Base-by-base conservation (phyloP, 1,139 yeast genomes). In the Pichia sp. region DNA sequence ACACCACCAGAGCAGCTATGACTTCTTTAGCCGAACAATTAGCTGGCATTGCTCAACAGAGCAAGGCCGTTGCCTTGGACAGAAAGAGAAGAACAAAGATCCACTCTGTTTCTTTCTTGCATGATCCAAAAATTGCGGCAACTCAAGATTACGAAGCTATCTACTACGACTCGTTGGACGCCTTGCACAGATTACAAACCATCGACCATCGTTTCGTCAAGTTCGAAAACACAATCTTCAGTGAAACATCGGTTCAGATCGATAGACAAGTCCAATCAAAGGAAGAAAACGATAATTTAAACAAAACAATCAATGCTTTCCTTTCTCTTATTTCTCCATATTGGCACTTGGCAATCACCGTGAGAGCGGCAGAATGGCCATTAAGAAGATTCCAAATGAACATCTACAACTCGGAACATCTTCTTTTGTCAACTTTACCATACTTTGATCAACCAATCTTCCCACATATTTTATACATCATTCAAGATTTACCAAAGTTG, bases 341-440 rank as follows among this genome's bases (percentile, higher is more conserved):
- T 59, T 81, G 93, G 75, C 77, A 79, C 53, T 70, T 90, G 45
- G 76, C 82, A 28, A 88, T 96, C 15, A 78, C 96, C 2, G 65
- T 89, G 44, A 84, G 83, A 59, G 94, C 97, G 11, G 73, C 89
- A 12, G 99, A 93, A 70, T 93, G 99, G 99, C 78, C 93, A 34
- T 84, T 93, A 22, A 84, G 99, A 69, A 77, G 98, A 58, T 94
- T 91, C 65, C 89, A 87, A 63, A 81, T 88, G 56, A 93, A 93
- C 62, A 74, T 87, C 41, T 85, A 85, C 60, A 89, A 87, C 59
- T 72, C 90, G 0, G 98, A 93, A 63, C 63, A 73, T 50, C 63
- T 93, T 34, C 61, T 94, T 39, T 69, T 91, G 48, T 75, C 90
- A 4, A 76, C 85, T 3, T 72, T 93, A 58, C 95, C 97, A 24